phyloP scores from a whole-genome alignment of 2,329 filamentous ascomycete species.

The Capronia coronata region DNA sequence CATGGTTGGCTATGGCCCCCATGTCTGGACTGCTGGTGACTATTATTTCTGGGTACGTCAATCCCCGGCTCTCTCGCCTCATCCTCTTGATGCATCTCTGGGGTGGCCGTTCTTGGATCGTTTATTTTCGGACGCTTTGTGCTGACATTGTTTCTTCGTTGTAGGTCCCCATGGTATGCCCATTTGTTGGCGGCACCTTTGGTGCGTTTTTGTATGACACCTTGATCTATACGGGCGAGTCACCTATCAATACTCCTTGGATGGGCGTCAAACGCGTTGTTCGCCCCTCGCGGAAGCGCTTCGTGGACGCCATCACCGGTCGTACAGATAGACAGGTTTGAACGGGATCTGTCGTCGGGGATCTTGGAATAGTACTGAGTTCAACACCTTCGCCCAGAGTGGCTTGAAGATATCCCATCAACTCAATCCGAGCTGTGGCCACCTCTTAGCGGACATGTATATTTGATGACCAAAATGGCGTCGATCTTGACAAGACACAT shows the following conservation, averaged over 20 bases:
- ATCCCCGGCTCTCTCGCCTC: neutral
- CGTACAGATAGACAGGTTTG: conserved; percentile 11
- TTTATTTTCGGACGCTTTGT: conserved; percentile 4
- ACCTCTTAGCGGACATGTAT: neutral
- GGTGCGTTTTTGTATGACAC: conserved; percentile 58
- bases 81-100: neutral
- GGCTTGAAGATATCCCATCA: neutral
- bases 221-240: conserved; percentile 58
- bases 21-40: conserved; percentile 51
- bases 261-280: conserved; percentile 50
- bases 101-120: too few relatives aligned
- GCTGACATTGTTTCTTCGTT: conserved; percentile 2
- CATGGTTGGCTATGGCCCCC: conserved; percentile 54
- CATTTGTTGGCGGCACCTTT: conserved; percentile 53
- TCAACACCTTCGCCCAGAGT: neutral
- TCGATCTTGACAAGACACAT: too few relatives aligned
- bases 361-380: neutral
- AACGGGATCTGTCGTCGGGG: neutral
- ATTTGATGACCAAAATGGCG: too few relatives aligned
- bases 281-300: conserved; percentile 22
- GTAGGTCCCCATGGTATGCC: conserved; percentile 60
- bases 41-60: conserved; percentile 59
- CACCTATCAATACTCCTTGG: conserved; percentile 57
- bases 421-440: neutral
- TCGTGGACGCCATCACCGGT: conserved; percentile 23